Evolutionary conservation across 2,329 filamentous ascomycete genomes (phyloP).

Genomic region (Pseudogymnoascus sp.): DNA sequence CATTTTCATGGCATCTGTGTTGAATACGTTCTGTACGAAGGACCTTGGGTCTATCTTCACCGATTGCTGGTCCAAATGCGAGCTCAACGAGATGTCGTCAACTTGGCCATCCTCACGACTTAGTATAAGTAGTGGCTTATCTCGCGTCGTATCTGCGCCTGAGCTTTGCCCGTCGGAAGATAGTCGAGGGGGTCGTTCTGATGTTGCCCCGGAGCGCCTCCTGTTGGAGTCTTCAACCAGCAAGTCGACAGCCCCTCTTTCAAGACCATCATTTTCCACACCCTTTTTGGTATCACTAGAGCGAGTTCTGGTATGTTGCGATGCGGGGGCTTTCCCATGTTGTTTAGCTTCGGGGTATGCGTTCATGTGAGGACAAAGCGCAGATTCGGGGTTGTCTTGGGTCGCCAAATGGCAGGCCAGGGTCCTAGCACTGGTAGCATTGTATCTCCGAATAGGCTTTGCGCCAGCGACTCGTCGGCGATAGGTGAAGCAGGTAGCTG

Average conservation of each 20-base stretch:
- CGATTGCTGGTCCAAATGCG: background rate
- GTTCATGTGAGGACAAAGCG: constrained; percentile 49
- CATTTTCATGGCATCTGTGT: constrained; percentile 61
- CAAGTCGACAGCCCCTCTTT: background rate
- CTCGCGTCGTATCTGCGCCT: background rate
- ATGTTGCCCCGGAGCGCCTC: background rate
- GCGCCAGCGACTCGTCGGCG: constrained; percentile 60
- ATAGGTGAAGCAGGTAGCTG: constrained; percentile 73
- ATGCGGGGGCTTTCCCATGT: background rate
- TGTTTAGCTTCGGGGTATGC: background rate
- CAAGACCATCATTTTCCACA: background rate
- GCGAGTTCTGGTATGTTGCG: background rate
- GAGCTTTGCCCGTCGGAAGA: background rate
- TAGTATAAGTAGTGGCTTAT: background rate
- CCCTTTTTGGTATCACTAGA: background rate
- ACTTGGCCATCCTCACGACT: background rate
- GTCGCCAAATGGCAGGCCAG: constrained; percentile 75
- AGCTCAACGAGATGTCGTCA: background rate
- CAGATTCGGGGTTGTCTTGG: constrained; percentile 66
- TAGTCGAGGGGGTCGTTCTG: background rate
- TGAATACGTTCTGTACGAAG: constrained; percentile 59
- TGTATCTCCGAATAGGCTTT: constrained; percentile 70
- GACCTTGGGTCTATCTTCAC: constrained; percentile 51
- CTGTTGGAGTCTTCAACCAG: background rate
- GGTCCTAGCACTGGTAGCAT: constrained; percentile 71